Evolutionary conservation across 306 rosid genomes (phyloP).

Genomic region (Hippophae tibetana): DNA sequence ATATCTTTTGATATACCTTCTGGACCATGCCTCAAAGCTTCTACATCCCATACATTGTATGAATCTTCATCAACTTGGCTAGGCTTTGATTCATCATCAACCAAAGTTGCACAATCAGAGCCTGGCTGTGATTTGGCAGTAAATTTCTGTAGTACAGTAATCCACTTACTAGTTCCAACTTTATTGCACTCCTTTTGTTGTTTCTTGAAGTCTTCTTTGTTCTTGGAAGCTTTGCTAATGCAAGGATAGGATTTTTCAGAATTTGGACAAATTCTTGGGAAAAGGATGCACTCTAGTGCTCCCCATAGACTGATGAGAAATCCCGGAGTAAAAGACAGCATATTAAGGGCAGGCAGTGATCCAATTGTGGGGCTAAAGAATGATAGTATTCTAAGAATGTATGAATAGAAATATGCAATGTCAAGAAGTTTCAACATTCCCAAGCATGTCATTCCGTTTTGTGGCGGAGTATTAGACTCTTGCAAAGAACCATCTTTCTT

Average conservation of each 20-base stretch:
- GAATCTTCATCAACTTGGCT: slow-evolving; percentile 37
- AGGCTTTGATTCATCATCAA: slow-evolving; percentile 35
- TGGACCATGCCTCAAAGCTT: slow-evolving; percentile 67
- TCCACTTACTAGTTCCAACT: slow-evolving; percentile 74
- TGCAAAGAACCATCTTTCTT: slow-evolving; percentile 18
- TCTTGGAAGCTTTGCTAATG: slow-evolving; percentile 24
- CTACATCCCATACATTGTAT: slow-evolving; percentile 69
- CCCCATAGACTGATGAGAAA: slow-evolving; percentile 72
- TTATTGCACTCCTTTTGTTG: slow-evolving; percentile 40
- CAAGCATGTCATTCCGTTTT: slow-evolving; percentile 29
- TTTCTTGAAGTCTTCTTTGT: slow-evolving; percentile 37
- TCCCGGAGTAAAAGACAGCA: slow-evolving; percentile 92
- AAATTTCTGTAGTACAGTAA: slow-evolving; percentile 55
- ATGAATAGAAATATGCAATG: slow-evolving; percentile 65
- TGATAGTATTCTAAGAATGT: slow-evolving; percentile 61
- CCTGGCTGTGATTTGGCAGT: slow-evolving; percentile 62
- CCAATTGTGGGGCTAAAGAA: slow-evolving; percentile 58
- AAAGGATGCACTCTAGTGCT: slow-evolving; percentile 52
- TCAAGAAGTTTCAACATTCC: slow-evolving; percentile 58
- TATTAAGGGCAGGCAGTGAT: slow-evolving; percentile 67
- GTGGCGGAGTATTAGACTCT: slow-evolving; percentile 24
- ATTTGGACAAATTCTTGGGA: slow-evolving; percentile 33
- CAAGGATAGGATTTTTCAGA: slow-evolving; percentile 21
- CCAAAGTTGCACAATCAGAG: slow-evolving; percentile 20
- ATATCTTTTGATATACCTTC: slow-evolving; percentile 64